phyloP scores from a whole-genome alignment of 768 basidiomycete genomes.

The Pulveroboletus ravenelii region DNA sequence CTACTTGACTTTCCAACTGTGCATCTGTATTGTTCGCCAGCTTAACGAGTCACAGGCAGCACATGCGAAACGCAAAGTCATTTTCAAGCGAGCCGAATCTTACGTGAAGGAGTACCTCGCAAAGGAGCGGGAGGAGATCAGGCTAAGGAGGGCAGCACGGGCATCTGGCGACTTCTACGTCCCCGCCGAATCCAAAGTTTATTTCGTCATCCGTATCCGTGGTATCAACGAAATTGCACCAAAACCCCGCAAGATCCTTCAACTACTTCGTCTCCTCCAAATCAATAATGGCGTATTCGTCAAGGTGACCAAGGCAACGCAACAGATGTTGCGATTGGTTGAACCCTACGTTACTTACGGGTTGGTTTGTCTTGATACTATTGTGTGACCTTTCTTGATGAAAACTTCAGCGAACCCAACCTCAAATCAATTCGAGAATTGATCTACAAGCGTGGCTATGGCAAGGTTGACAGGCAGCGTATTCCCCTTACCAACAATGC shows the following conservation, averaged over 20 bases:
- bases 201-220: conserved; percentile 95
- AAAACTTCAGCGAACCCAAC: conserved; percentile 74
- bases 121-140: conserved; percentile 94
- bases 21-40: conserved; percentile 3
- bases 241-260: conserved; percentile 98
- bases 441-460: conserved; percentile 99
- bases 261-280: conserved; percentile 96
- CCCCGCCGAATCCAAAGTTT: conserved; percentile 92
- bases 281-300: conserved; percentile 99
- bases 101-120: conserved; percentile 95
- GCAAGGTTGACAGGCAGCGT: conserved; percentile 96
- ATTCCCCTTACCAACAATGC: conserved; percentile 92
- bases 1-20: not conserved
- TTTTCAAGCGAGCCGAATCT: conserved; percentile 98
- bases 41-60: conserved; percentile 52
- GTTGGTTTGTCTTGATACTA: conserved; percentile 36
- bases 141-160: conserved; percentile 90
- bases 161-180: conserved; percentile 96
- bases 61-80: conserved; percentile 90
- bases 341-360: conserved; percentile 98
- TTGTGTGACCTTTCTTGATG: conserved; percentile 1
- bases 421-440: conserved; percentile 94
- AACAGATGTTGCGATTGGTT: conserved; percentile 96
- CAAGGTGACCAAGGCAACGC: conserved; percentile 92
- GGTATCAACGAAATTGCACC: conserved; percentile 99